Base-by-base conservation (phyloP, 2,329 filamentous ascomycete species). In the Talaromyces sp. region DNA sequence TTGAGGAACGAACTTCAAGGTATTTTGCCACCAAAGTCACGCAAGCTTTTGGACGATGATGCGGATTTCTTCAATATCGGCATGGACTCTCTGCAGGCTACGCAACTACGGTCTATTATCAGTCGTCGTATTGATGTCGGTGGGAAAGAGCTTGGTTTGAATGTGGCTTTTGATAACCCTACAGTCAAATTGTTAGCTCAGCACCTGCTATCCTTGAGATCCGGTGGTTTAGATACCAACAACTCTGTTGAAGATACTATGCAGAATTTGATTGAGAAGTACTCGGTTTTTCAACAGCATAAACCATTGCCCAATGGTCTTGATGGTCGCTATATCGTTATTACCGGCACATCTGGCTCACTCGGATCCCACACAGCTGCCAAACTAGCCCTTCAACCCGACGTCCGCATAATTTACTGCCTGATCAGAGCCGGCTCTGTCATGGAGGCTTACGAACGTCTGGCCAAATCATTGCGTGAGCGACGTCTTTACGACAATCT, bases 291-390 rank as follows among this genome's bases (percentile, higher is more conserved):
- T 52, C 68, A 70, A 22, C 63, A 66, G n/a, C 75, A 77, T 57
- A 63, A 65, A 6, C 71, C 75, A 8, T 39, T 59, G 22, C 61
- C 69, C 1, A 69, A 68, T 59, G 63, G 62, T 31, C 62, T 69
- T 3, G 58, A 61, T 13, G 70, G 72, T 4, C 68, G 65, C 65
- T 73, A 73, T 47, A 68, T 77, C 73, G 74, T 87, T 1, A 73
- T 90, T 3, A 90, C 88, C 0, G 89, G 89, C 1, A 83, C 84
- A 0, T 90, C 89, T 0, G 89, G 89, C 0, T 88, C 87, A 1
- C 79, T 90, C 0, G 89, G 89, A 1, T 81, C 85, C 0, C 87
- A 89, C 68, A 77, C 89, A 1, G 79, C 87, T 1, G 72, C 81
- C 35, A 73, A 80, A 25, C 76, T 87, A 3, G 69, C 75, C 1